Percentiles rank a stretch among this genome's conserved stretches.
These are phyloP conservation scores for Aspergillus ochraceoroseus DNA, from an alignment of 2,329 filamentous ascomycete genomes.

Conservation along the genomic window DNA sequence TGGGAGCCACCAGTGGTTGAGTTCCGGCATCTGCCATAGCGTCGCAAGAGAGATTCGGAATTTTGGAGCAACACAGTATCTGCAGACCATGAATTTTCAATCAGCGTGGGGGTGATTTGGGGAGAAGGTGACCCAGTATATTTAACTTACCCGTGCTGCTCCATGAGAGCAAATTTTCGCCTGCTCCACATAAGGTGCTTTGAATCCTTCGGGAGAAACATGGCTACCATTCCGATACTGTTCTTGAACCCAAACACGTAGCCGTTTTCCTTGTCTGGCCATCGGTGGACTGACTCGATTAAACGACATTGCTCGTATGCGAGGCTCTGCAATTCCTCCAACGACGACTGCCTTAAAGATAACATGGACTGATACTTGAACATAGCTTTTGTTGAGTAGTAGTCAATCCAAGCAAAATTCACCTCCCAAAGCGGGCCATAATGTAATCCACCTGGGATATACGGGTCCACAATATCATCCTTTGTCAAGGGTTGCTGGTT, in stretches of 20 bases:
- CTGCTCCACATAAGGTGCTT: constrained; percentile 74
- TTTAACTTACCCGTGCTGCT: constrained; percentile 67
- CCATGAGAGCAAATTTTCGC: constrained; percentile 70
- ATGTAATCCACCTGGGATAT: constrained; percentile 64
- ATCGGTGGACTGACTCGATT: constrained; percentile 71
- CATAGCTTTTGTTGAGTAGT: constrained; percentile 74
- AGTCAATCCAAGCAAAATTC: constrained; percentile 71
- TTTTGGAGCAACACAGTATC: constrained; percentile 74
- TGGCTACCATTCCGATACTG: constrained; percentile 65
- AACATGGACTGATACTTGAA: constrained; percentile 68
- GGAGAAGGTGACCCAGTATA: too few relatives aligned
- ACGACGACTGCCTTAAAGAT: constrained; percentile 49
- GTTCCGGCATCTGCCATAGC: constrained; percentile 65
- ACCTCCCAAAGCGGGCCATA: constrained; percentile 65
- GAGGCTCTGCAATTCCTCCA: constrained; percentile 54
- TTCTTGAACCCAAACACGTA: constrained; percentile 69
- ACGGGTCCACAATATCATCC: constrained; percentile 70
- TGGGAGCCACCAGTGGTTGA: constrained; percentile 84
- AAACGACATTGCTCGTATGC: constrained; percentile 70
- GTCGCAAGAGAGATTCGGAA: constrained; percentile 72
- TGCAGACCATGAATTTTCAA: constrained; percentile 35
- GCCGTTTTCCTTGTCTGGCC: constrained; percentile 65
- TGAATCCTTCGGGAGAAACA: constrained; percentile 73
- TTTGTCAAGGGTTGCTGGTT: constrained; percentile 50
- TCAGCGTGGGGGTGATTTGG: constrained; percentile 1